Conservation (phyloP, 208 protist species). For the Leishmania aethiopica region DNA sequence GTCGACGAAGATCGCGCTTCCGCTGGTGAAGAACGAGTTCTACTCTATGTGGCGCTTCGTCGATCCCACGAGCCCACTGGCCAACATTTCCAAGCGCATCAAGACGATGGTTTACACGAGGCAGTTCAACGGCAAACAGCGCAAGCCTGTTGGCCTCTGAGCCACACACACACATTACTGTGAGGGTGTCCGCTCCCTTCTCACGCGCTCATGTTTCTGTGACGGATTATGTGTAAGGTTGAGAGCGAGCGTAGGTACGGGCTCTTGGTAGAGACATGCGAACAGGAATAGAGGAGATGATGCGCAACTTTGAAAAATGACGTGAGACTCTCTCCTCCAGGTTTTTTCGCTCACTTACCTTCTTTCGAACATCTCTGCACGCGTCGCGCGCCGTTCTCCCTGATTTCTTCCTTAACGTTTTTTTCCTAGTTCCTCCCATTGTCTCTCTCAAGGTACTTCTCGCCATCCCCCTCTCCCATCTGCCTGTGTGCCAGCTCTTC, state of each 20-base stretch:
- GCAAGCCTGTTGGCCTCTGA: constrained; percentile 85
- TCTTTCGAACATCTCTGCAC: neutral
- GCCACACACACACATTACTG: neutral
- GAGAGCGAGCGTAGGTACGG: neutral
- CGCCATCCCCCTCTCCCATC: too few relatives aligned
- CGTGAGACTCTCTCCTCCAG: neutral
- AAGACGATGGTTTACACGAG: constrained; percentile 62
- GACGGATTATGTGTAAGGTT: too few relatives aligned
- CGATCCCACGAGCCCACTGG: constrained; percentile 77
- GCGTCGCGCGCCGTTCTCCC: neutral
- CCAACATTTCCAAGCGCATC: constrained; percentile 58
- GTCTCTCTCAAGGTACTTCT: neutral
- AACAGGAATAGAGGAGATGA: neutral
- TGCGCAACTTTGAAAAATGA: neutral
- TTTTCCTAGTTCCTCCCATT: neutral
- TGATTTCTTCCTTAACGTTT: neutral
- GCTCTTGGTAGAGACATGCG: neutral
- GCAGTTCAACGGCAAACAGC: constrained; percentile 58
- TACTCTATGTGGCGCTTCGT: constrained; percentile 81
- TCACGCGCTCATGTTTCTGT: neutral
- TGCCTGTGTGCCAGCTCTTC: neutral
- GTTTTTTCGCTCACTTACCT: neutral
- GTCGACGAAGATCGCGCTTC: constrained; percentile 57
- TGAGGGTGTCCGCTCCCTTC: neutral
- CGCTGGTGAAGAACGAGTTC: constrained; percentile 78